These are phyloP conservation scores for Candida ipomoeae DNA, from an alignment of 805 yeast genomes.

Conservation along the genomic window DNA sequence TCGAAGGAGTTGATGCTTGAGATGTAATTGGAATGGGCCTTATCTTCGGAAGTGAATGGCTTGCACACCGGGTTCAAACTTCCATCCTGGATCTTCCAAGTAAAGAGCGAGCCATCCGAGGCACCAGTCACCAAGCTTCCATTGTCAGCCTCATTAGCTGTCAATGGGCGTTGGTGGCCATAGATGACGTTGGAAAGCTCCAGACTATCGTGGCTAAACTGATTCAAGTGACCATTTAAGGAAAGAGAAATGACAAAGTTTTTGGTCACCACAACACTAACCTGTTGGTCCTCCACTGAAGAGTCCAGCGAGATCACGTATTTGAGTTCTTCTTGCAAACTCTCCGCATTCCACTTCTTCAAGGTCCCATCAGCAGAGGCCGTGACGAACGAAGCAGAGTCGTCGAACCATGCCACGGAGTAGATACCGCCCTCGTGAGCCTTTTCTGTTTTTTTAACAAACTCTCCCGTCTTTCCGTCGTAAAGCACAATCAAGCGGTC, in stretches of 20 bases:
- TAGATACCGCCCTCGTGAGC: conserved; percentile 81
- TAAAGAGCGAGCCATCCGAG: conserved; percentile 69
- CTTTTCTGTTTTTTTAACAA: conserved; percentile 44
- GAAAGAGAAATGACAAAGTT: conserved; percentile 62
- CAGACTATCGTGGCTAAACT: conserved; percentile 40
- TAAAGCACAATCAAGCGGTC: conserved; percentile 75
- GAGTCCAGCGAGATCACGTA: conserved; percentile 38
- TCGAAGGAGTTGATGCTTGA: conserved; percentile 42
- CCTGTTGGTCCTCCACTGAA: conserved; percentile 61
- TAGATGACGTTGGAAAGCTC: conserved; percentile 38
- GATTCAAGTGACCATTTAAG: conserved; percentile 65
- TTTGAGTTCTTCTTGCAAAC: conserved; percentile 34
- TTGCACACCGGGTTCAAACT: conserved; percentile 27
- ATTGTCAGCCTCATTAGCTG: conserved; percentile 42
- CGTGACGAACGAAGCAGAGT: conserved; percentile 59
- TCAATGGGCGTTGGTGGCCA: conserved; percentile 84
- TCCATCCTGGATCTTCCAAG: conserved; percentile 46
- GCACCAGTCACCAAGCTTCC: conserved; percentile 59
- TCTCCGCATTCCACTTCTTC: conserved; percentile 56
- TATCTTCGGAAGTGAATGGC: conserved; percentile 29
- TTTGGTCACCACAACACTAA: conserved; percentile 73
- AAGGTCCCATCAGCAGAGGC: conserved; percentile 79
- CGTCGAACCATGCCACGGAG: conserved; percentile 65
- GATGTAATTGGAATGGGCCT: conserved; percentile 61
- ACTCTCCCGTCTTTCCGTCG: conserved; percentile 86